A percentile compares a stretch with the other conserved stretches of the same genome.
Conservation (phyloP, 352 stramenopile genomes). For the Phytophthora crassamura region DNA sequence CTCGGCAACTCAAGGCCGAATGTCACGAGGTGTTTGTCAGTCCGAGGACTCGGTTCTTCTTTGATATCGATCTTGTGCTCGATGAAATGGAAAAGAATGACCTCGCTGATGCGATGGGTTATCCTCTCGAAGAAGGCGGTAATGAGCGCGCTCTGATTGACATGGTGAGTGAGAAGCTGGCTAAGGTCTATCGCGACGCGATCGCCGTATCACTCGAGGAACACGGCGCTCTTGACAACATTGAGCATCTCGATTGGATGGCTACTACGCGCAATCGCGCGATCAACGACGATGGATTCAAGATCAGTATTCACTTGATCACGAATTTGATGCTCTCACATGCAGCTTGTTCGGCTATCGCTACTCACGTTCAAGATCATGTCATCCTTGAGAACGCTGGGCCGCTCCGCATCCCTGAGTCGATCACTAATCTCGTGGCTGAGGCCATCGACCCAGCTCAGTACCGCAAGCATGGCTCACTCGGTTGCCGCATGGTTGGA, state of each 20-base stretch:
- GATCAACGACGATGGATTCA: not conserved
- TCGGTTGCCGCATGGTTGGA: too few species aligned
- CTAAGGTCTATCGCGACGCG: not conserved
- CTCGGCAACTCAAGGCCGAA: not conserved
- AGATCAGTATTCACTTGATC: constrained; percentile 15
- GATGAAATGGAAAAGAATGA: too few species aligned
- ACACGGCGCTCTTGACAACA: not conserved
- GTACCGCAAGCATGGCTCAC: too few species aligned
- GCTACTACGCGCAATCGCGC: not conserved
- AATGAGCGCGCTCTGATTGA: too few species aligned
- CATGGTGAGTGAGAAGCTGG: not conserved
- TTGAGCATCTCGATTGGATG: not conserved
- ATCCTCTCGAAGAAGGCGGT: not conserved
- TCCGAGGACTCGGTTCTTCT: not conserved
- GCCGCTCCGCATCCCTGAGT: not conserved
- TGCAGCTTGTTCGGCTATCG: not conserved
- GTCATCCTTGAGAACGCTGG: not conserved
- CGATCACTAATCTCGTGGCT: too few species aligned
- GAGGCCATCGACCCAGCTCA: too few species aligned
- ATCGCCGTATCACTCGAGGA: constrained; percentile 3
- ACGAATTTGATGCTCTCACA: constrained; percentile 1
- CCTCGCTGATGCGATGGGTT: not conserved
- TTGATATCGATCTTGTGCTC: not conserved
- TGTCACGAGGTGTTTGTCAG: not conserved
- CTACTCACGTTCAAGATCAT: not conserved